phyloP scores from a whole-genome alignment of 129 eudicot genomes.

The Ambrosia artemisiifolia region DNA sequence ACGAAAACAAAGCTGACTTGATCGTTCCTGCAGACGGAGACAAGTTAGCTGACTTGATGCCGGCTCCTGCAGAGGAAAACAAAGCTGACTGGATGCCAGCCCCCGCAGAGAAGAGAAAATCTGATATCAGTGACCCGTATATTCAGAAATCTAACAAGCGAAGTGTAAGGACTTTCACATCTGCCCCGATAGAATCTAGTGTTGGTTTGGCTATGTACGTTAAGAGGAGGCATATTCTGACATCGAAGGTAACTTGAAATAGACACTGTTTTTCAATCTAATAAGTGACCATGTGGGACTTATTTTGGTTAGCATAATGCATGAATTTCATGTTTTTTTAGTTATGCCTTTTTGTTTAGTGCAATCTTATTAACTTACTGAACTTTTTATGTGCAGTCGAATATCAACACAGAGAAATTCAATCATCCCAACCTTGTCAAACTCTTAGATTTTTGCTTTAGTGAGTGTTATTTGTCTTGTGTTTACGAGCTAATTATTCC shows the following conservation, averaged over 20 bases:
- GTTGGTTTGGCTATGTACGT: conserved; percentile 26
- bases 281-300: too few species aligned
- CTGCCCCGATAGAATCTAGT: conserved; percentile 23
- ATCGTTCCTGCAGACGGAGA: conserved; percentile 9
- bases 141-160: conserved; percentile 1
- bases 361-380: too few species aligned
- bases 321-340: too few species aligned
- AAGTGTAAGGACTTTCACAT: conserved; percentile 20
- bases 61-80: conserved; percentile 11
- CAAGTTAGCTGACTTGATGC: too few species aligned
- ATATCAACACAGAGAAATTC: conserved; percentile 10
- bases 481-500: neutral
- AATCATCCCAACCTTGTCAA: conserved; percentile 22
- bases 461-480: neutral
- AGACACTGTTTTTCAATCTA: too few species aligned
- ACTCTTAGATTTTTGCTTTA: conserved; percentile 16
- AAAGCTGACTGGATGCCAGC: too few species aligned
- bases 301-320: too few species aligned
- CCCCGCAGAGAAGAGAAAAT: too few species aligned
- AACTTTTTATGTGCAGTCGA: conserved; percentile 21
- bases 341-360: too few species aligned
- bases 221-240: neutral
- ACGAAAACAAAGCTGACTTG: too few species aligned
- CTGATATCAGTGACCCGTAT: neutral
- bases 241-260: conserved; percentile 5